Base-by-base conservation (phyloP, 192 early-diverging fungal genomes). In the Umbelopsis sp. region DNA sequence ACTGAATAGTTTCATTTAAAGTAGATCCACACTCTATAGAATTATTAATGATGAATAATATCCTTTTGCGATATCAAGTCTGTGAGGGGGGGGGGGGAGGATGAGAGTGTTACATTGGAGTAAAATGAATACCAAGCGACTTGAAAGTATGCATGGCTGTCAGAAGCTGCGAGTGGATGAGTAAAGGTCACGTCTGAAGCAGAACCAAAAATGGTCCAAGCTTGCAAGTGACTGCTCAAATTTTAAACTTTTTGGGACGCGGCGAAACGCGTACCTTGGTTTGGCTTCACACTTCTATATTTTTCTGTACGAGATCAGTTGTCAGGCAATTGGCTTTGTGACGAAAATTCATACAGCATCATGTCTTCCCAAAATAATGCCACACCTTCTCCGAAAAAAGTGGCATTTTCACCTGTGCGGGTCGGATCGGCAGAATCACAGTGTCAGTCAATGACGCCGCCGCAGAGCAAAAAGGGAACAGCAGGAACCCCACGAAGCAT, bases 331-430 rank as follows among this genome's bases (percentile, higher is more conserved):
- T 61, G 55, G 27, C 30, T 35, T 37, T 25, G 27, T 35, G 30
- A 18, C 33, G 18, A 33, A 27, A 35, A 18, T 37, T 6, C 55
- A 25, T 35, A 30, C 8, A n/a, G 11, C 33, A 27, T 35, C 33
- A 61, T 61, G 55, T 33, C 27, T 61, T 30, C 55, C 12, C 55
- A 61, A 61, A 61, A 18, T 30, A 27, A 22, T 35, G 16, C 55
- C 16, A 61, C 27, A 4, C 55, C 55, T 18, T 35, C 55, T 11
- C 55, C 55, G 12, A 61, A 61, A 18, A 61, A 61, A 30, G 55
- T 61, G 21, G 55, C 55, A 61, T 61, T 61, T 35, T 61, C 55
- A 35, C 55, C 55, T 35, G 55, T 61, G 18, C 25, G 55, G 13
- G 27, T 61, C 4, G 55, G 55, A n/a, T 30, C 55, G 27, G 13